Evolutionary conservation across 805 yeast genomes (phyloP).

Genomic region (Lachancea fermentati): DNA sequence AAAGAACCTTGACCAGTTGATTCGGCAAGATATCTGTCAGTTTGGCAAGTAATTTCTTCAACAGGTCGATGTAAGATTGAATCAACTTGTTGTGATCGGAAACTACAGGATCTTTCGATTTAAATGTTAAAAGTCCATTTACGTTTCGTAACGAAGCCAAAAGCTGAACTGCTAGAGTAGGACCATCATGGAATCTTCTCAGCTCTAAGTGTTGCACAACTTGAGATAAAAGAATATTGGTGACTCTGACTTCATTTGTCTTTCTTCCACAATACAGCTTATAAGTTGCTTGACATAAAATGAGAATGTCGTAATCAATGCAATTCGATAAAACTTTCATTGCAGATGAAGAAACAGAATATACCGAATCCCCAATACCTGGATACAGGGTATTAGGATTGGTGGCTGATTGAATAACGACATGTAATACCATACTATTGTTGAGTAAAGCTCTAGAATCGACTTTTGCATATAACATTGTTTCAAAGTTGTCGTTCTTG

Average conservation of each 20-base stretch:
- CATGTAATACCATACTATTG: conserved; percentile 32
- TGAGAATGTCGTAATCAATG: conserved; percentile 42
- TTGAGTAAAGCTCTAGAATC: conserved; percentile 45
- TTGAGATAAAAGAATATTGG: conserved; percentile 27
- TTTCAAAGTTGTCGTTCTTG: conserved; percentile 29
- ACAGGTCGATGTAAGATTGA: conserved; percentile 23
- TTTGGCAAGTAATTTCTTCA: conserved; percentile 35
- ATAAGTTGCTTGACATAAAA: conserved; percentile 37
- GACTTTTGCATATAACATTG: conserved; percentile 39
- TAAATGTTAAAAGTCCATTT: conserved; percentile 28
- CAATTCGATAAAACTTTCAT: conserved; percentile 37
- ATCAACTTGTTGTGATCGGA: conserved; percentile 26
- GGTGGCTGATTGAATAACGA: conserved; percentile 30
- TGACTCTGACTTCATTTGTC: conserved; percentile 26
- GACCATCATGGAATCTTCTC: conserved; percentile 22
- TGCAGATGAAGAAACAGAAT: conserved; percentile 32
- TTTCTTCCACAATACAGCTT: conserved; percentile 30
- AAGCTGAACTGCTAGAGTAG: conserved; percentile 27
- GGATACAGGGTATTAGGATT: conserved; percentile 28
- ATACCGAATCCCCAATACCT: conserved; percentile 25
- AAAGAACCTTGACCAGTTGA: conserved; percentile 36
- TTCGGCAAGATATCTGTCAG: conserved; percentile 37
- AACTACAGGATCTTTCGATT: conserved; percentile 16
- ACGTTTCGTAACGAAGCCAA: conserved; percentile 28
- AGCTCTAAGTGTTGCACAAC: conserved; percentile 6